Evolutionary conservation across 768 basidiomycete genomes (phyloP).

Genomic region (Tulasnella sp.): DNA sequence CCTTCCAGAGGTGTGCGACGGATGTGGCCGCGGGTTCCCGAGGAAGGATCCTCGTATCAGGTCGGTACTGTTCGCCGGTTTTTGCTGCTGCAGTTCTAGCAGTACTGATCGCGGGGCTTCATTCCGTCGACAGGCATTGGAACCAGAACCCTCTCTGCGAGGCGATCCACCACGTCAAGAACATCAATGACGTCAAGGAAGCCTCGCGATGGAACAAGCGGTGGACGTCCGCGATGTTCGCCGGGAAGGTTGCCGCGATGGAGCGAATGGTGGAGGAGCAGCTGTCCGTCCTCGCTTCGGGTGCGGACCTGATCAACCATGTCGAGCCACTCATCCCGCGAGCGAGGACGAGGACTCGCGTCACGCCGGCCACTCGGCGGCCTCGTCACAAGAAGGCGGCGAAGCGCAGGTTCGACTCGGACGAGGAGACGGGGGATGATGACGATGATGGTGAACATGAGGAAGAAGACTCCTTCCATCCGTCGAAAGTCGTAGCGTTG

Average conservation of each 20-base stretch:
- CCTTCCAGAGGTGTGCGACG: constrained; percentile 6
- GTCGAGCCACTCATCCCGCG: neutral
- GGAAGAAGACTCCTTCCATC: neutral
- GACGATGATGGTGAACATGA: neutral
- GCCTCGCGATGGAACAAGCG: neutral
- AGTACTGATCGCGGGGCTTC: neutral
- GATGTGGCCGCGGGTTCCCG: neutral
- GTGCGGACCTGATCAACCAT: neutral
- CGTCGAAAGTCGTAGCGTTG: neutral
- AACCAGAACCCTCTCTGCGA: neutral
- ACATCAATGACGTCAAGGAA: neutral
- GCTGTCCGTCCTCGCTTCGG: neutral
- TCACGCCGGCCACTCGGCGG: neutral
- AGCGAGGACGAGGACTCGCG: neutral
- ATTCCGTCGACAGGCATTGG: neutral
- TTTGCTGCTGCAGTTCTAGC: too few species aligned
- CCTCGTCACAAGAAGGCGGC: neutral
- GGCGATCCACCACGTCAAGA: neutral
- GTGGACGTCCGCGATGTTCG: neutral
- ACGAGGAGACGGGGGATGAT: neutral
- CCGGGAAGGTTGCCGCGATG: neutral
- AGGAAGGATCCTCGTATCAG: constrained; percentile 20
- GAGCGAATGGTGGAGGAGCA: neutral
- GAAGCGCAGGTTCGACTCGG: neutral
- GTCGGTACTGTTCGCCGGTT: too few species aligned